These are phyloP conservation scores for Tanacetum coccineum DNA, from an alignment of 129 eudicot genomes.

Conservation along the genomic window DNA sequence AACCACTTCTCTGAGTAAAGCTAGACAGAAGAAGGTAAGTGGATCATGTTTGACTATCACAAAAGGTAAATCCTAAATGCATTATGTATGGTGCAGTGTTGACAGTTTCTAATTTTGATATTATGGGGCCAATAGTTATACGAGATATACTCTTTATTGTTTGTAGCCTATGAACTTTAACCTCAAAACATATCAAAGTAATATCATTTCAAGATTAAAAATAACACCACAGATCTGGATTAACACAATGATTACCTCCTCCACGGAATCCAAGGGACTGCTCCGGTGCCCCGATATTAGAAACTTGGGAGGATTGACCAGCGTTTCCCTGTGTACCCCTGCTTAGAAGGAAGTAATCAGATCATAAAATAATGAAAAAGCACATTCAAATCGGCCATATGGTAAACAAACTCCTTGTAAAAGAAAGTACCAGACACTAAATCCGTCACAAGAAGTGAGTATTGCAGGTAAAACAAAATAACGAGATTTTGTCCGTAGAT, in stretches of 20 bases:
- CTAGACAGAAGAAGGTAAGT: too few relatives aligned
- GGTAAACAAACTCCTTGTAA: background rate
- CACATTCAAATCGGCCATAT: background rate
- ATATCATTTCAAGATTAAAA: constrained; percentile 2
- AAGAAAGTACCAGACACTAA: background rate
- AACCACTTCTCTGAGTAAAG: too few relatives aligned
- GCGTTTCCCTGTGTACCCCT: constrained; percentile 57
- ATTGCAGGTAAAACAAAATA: background rate
- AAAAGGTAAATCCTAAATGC: too few relatives aligned
- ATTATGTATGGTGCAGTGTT: too few relatives aligned
- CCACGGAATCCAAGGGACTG: constrained; percentile 64
- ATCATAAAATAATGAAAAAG: constrained; percentile 10
- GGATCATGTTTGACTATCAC: too few relatives aligned
- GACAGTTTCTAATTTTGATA: background rate
- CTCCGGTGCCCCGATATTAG: constrained; percentile 52
- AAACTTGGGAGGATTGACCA: constrained; percentile 41
- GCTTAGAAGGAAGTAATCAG: constrained; percentile 22
- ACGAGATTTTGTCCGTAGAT: background rate
- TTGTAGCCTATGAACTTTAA: constrained; percentile 10
- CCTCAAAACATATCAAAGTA: background rate
- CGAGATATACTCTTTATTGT: background rate
- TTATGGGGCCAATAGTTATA: background rate
- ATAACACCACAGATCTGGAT: constrained; percentile 23
- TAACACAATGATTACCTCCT: constrained; percentile 48
- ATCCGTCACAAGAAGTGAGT: background rate